These are phyloP conservation scores for Trichodelitschia bisporula DNA, from an alignment of 495 filamentous ascomycete species.

Conservation along the genomic window DNA sequence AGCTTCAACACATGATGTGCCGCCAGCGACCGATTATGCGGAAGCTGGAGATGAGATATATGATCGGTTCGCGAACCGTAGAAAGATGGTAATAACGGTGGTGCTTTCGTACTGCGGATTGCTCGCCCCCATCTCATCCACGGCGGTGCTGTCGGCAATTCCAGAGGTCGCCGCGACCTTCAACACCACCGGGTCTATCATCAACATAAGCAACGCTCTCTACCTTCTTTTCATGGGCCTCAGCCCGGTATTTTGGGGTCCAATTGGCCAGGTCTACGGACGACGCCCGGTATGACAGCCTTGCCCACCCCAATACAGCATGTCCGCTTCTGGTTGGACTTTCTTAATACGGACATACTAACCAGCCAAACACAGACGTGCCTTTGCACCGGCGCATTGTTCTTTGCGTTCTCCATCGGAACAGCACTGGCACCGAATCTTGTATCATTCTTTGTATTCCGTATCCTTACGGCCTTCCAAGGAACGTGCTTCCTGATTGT, in stretches of 20 bases:
- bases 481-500: slow-evolving; percentile 44
- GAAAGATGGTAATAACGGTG: slow-evolving; percentile 35
- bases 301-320: slow-evolving; percentile 1
- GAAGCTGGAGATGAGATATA: slow-evolving; percentile 20
- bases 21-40: neutral
- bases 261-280: slow-evolving; percentile 41
- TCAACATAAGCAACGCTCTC: slow-evolving; percentile 44
- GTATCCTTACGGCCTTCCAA: slow-evolving; percentile 43
- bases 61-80: slow-evolving; percentile 24
- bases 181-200: slow-evolving; percentile 32
- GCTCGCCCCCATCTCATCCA: slow-evolving; percentile 41
- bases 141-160: slow-evolving; percentile 40
- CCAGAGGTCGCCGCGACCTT: slow-evolving; percentile 42
- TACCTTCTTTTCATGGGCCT: slow-evolving; percentile 50
- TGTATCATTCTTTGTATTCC: slow-evolving; percentile 41
- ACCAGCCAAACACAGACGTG: slow-evolving; percentile 21
- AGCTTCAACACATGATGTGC: slow-evolving; percentile 13
- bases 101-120: slow-evolving; percentile 42
- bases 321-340: neutral
- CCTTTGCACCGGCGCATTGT: slow-evolving; percentile 28
- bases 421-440: slow-evolving; percentile 44
- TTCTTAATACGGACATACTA: neutral
- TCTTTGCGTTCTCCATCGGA: slow-evolving; percentile 37
- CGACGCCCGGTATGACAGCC: slow-evolving; percentile 25
- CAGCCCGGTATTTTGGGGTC: slow-evolving; percentile 39